These are phyloP conservation scores for Pseudozyma pruni DNA, from an alignment of 1,284 basidiomycete genomes.

Conservation along the genomic window DNA sequence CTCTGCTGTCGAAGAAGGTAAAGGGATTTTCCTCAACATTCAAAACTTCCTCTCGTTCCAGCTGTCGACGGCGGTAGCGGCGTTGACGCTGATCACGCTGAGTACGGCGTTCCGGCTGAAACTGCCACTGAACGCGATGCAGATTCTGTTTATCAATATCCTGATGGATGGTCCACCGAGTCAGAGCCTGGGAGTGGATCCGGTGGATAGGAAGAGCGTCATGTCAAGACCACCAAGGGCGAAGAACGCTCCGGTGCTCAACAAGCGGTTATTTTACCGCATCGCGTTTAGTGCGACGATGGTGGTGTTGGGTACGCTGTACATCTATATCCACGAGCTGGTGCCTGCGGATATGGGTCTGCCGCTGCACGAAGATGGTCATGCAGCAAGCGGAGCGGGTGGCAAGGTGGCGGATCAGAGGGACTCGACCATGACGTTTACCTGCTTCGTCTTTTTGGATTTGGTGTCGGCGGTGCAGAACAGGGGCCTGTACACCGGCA, in stretches of 20 bases:
- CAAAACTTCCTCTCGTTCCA: slow-evolving; percentile 98
- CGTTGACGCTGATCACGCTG: slow-evolving; percentile 90
- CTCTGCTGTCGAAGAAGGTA: slow-evolving; percentile 92
- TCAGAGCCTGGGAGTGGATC: slow-evolving; percentile 95
- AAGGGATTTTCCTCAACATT: slow-evolving; percentile 98
- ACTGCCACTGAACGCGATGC: slow-evolving; percentile 97
- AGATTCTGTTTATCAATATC: slow-evolving; percentile 98
- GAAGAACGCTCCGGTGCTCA: slow-evolving; percentile 89
- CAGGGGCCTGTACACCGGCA: slow-evolving; percentile 73
- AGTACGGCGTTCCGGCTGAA: slow-evolving; percentile 87
- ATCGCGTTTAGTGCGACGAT: slow-evolving; percentile 90
- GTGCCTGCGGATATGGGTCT: slow-evolving; percentile 71
- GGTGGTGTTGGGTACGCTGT: slow-evolving; percentile 88
- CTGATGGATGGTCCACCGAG: slow-evolving; percentile 99
- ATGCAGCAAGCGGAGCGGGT: not conserved
- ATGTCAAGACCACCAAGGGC: slow-evolving; percentile 79
- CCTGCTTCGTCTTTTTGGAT: slow-evolving; percentile 95
- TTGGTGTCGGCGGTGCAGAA: slow-evolving; percentile 94
- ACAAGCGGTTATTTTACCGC: slow-evolving; percentile 77
- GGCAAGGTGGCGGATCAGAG: slow-evolving; percentile 34
- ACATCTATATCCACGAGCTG: slow-evolving; percentile 76
- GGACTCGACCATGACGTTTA: slow-evolving; percentile 76
- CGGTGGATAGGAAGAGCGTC: slow-evolving; percentile 91
- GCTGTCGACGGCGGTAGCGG: slow-evolving; percentile 93
- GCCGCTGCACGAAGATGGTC: not conserved